Conservation (phyloP, 257 asterid genomes). For the Prunella vulgaris region DNA sequence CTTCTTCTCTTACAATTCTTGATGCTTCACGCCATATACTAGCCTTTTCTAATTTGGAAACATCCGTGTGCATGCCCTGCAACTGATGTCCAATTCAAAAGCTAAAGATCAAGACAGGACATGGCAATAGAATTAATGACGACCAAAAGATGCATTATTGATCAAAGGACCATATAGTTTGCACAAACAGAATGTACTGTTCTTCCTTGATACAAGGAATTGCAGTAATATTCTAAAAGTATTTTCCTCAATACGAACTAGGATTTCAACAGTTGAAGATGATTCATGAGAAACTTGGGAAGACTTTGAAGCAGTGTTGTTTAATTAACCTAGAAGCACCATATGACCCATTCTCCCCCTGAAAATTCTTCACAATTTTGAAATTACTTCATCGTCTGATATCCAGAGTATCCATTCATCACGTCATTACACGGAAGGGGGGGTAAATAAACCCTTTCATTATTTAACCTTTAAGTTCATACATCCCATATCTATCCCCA, state of each 20-base stretch:
- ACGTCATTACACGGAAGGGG: neutral
- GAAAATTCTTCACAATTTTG: neutral
- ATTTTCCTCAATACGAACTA: neutral
- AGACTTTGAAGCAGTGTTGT: neutral
- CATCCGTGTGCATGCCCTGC: constrained; percentile 75
- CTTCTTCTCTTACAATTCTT: constrained; percentile 67
- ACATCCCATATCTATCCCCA: no score
- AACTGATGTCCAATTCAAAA: constrained; percentile 23
- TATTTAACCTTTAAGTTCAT: no score
- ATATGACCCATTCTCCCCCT: neutral
- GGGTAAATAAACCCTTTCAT: neutral
- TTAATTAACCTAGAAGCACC: neutral
- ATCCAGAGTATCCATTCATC: neutral
- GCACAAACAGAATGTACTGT: neutral
- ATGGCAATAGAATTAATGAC: neutral
- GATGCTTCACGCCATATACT: constrained; percentile 69
- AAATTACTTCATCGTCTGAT: neutral
- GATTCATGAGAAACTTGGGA: neutral
- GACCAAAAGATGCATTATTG: neutral
- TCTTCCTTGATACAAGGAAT: neutral
- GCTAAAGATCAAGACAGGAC: neutral
- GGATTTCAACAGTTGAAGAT: neutral
- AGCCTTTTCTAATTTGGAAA: constrained; percentile 49
- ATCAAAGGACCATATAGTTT: neutral
- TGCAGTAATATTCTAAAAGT: neutral